Percentiles rank a stretch among this genome's conserved stretches.
These are phyloP conservation scores for Dipteronia sinensis DNA, from an alignment of 345 rosid species.

Conservation along the genomic window DNA sequence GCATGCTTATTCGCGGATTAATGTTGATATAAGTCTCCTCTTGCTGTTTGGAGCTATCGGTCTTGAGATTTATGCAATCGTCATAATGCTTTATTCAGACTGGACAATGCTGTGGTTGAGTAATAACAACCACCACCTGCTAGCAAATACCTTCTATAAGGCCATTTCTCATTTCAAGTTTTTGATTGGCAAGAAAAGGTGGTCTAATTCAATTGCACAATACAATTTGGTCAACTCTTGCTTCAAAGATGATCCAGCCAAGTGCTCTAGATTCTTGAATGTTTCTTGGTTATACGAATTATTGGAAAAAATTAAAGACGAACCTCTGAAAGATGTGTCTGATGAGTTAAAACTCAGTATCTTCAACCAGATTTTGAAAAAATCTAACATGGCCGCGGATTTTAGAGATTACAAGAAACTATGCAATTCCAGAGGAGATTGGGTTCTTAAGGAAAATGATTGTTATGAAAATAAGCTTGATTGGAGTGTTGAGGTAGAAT, in stretches of 20 bases:
- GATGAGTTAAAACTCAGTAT: background rate
- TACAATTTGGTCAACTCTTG: slow-evolving; percentile 11
- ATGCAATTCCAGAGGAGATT: background rate
- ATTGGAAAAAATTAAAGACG: background rate
- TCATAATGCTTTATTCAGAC: slow-evolving; percentile 15
- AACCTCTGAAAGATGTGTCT: background rate
- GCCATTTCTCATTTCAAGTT: background rate
- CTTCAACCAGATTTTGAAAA: background rate
- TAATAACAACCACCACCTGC: background rate
- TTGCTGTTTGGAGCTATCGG: slow-evolving; percentile 24
- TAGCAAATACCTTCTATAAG: background rate
- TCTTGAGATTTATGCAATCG: slow-evolving; percentile 13
- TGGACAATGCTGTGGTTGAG: slow-evolving; percentile 20
- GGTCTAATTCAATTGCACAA: slow-evolving; percentile 20
- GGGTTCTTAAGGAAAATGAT: background rate
- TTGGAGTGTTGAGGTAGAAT: slow-evolving; percentile 27
- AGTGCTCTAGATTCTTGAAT: background rate
- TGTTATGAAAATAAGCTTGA: background rate
- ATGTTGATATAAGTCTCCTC: slow-evolving; percentile 9
- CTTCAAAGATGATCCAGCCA: background rate
- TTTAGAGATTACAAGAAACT: background rate
- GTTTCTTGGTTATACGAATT: background rate
- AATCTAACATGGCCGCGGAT: background rate
- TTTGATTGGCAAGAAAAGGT: background rate
- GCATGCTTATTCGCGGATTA: background rate